Evolutionary conservation across 78 protist genomes (phyloP), one percentile per base, ranked within the genome.

Genomic region (Cavenderia fasciculata): DNA sequence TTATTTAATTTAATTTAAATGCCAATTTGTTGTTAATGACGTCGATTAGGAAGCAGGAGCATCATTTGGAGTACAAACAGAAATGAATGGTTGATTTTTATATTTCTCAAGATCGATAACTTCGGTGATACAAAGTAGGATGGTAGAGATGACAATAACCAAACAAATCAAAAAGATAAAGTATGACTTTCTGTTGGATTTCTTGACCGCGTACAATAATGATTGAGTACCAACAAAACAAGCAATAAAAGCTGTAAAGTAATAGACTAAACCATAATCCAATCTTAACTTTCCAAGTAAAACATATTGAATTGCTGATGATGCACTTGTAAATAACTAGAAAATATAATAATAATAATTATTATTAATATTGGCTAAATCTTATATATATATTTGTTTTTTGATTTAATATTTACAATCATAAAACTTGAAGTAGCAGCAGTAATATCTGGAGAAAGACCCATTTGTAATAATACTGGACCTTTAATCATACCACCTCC

Each of bases 401-500:
- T 31, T 16, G 12, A 11, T 14, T 27, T 21, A 11, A 33, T 12
- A 51, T 70, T 18, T 77, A 77, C 62, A 69, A 85, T 85, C 92
- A 85, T 85, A 74, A 68, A 74, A 85, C 72, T 56, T 27, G 86
- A 73, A 0, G 92, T 85, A 14, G 92, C 92, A 31, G 92, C 92
- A 40, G 74, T 68, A 34, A 85, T 54, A 57, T 85, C 92, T 16
- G 92, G 86, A 38, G 36, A 29, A 1, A 85, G 23, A 69, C 92
- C 92, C 84, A 85, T 73, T 66, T 72, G 73, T 38, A 85, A 54
- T 19, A 85, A 29, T 14, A 85, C 92, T 38, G 92, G 92, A 69
- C 92, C 85, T 57, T 74, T 73, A 69, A 85, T 74, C 92, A 85
- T 85, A 63, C 92, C 92, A 63, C 92, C 92, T 56, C 92, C 92